Evolutionary conservation across 176 grass and related monocot genomes (phyloP), one percentile per base, ranked within the genome.

Genomic region (Raddia distichophylla): DNA sequence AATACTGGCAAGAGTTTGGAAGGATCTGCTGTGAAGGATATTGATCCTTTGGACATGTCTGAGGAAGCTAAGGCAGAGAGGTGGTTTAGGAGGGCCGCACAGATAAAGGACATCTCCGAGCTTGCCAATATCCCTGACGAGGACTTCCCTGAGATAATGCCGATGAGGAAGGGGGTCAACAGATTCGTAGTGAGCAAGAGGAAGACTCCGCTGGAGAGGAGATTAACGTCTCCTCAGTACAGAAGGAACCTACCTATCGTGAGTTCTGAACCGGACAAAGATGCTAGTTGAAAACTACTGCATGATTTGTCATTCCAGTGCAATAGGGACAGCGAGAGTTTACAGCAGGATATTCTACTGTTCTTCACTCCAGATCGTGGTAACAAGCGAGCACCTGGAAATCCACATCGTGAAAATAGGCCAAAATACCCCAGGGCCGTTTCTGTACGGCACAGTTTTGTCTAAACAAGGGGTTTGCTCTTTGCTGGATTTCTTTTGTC

Each of bases 101-200:
- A 93, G 85, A 93, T 99, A 70, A 99, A 95, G 64, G 91, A 95
- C 74, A 95, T 99, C 63, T 93, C 93, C 3, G 96, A 99, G 69
- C 87, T 95, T 27, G 93, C 87, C 64, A 95, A 91, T 75, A 99
- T 99, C 54, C 93, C 96, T 0, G 96, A 99, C 0, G 96, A 95
- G 70, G 96, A 99, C 76, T 99, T 99, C 68, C 93, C 96, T 0
- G 88, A 93, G 83, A 99, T 99, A 82, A 99, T 99, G 93, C 96
- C 96, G 3, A 95, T 99, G 96, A 93, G 96, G 73, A 99, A 95
- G 75, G 93, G 96, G 14, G 91, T 95, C 14, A 99, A 99, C 81
- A 87, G 96, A 86, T 99, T 95, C 71, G 96, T 99, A 0, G 93
- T 99, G 50, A 99, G 91, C 88, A 99, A 99, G 87, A 82, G 93